Evolutionary conservation across 371 early-diverging fungal genomes (phyloP), one percentile per base, ranked within the genome.

Genomic region (Fennellomyces sp.): DNA sequence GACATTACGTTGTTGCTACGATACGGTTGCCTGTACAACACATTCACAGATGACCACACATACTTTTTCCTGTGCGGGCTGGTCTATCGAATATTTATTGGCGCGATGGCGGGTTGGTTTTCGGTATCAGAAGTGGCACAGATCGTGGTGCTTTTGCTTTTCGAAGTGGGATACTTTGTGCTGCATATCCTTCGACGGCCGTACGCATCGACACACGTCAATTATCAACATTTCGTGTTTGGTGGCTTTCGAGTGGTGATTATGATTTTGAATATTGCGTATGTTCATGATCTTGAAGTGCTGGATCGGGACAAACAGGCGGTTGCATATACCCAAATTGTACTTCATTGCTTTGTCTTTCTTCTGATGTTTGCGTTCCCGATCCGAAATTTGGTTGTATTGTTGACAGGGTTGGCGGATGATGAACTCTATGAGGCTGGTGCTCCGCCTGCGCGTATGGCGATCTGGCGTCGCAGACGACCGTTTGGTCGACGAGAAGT

Each of bases 1-100:
- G 83, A 83, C 51, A 49, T 75, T 8, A 72, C 71, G 1, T 55
- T 76, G 1, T 58, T 85, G 6, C 70, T 82, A 39, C 78, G 80
- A 11, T 82, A 73, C 27, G 83, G 83, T 3, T 66, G 80, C 0
- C 56, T 85, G 1, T 85, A 85, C 68, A 83, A 81, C 63, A 71
- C 70, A 2, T 73, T 74, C 29, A 75, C 78, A 0, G 82, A 85
- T 29, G 81, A 81, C 29, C 66, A 70, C 6, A 73, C 73, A 15
- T 65, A 73, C 13, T 82, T 83, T 58, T 83, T 81, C 47, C 54
- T 85, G 6, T 64, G 70, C 19, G 66, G 60, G 2, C 63, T 85
- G 8, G 57, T 70, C 0, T 65, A 72, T 49, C 69, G 73, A 35
- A 63, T 71, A 1, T 19, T 79, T 12, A 50, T 71, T 19, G 72